phyloP scores from a whole-genome alignment of 176 grass and related monocot genomes.

The Carex pumila region DNA sequence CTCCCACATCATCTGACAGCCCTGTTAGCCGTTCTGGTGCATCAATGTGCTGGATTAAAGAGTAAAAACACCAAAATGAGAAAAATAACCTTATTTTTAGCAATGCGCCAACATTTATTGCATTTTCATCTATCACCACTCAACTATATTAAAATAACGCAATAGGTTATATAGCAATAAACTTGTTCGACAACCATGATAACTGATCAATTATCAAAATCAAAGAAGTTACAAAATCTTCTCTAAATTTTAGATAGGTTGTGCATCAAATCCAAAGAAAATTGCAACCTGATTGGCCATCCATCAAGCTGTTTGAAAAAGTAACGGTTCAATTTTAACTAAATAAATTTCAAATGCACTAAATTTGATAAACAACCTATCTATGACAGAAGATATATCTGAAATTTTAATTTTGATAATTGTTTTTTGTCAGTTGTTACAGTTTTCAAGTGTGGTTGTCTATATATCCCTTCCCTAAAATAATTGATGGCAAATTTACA shows the following conservation, averaged over 20 bases:
- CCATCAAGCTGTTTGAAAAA: not conserved
- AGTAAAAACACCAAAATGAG: conserved; percentile 4
- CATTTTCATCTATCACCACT: not conserved
- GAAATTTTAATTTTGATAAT: not conserved
- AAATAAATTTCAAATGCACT: not conserved
- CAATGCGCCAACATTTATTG: not conserved
- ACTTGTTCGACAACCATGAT: not conserved
- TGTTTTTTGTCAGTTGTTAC: not conserved
- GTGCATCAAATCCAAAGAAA: not conserved
- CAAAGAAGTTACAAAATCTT: not conserved
- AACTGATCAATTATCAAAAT: not conserved
- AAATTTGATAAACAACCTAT: not conserved
- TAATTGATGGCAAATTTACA: not conserved
- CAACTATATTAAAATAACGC: not conserved
- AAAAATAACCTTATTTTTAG: not conserved
- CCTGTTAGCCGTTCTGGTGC: conserved; percentile 68
- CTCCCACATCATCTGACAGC: conserved; percentile 97
- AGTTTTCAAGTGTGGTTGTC: not conserved
- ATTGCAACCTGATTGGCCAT: not conserved
- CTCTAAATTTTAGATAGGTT: not conserved
- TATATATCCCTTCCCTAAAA: not conserved
- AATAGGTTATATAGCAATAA: not conserved
- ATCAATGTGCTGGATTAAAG: conserved; percentile 73
- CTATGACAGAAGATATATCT: not conserved
- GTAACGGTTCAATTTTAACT: not conserved